Evolutionary conservation across 2,329 filamentous ascomycete genomes (phyloP).

Genomic region (Pyrenophora seminiperda): DNA sequence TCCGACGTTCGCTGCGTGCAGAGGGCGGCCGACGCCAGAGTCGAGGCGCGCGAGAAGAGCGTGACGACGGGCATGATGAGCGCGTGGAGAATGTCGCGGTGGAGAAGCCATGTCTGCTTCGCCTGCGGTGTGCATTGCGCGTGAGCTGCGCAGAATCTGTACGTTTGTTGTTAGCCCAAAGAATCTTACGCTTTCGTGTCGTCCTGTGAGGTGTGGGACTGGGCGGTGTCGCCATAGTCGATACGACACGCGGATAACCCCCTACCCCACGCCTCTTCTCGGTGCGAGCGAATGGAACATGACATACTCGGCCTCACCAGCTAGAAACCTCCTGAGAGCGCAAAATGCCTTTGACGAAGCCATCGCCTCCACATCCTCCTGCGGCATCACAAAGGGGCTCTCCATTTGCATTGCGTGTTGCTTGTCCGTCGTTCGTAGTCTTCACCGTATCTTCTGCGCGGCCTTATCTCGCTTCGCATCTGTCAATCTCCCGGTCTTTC

Average conservation of each 20-base stretch:
- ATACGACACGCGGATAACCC: conserved; percentile 10
- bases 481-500: not conserved
- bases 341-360: conserved; percentile 51
- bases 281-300: conserved; percentile 3
- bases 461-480: conserved; percentile 13
- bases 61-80: conserved; percentile 63
- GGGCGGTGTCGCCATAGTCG: not conserved
- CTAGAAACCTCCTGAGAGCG: conserved; percentile 51
- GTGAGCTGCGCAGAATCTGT: conserved; percentile 51
- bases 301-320: conserved; percentile 49
- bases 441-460: not conserved
- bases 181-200: not conserved
- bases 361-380: conserved; percentile 50
- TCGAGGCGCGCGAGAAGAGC: conserved; percentile 61
- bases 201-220: not conserved
- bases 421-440: conserved; percentile 8
- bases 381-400: conserved; percentile 52
- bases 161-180: not conserved
- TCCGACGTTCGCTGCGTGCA: conserved; percentile 57
- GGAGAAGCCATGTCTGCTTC: conserved; percentile 54
- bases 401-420: conserved; percentile 18
- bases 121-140: conserved; percentile 37
- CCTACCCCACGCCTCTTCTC: too few relatives aligned
- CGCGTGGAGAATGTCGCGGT: conserved; percentile 64
- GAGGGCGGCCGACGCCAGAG: conserved; percentile 57